phyloP scores from a whole-genome alignment of 371 early-diverging fungal genomes.

The Actinomortierella wolfii region DNA sequence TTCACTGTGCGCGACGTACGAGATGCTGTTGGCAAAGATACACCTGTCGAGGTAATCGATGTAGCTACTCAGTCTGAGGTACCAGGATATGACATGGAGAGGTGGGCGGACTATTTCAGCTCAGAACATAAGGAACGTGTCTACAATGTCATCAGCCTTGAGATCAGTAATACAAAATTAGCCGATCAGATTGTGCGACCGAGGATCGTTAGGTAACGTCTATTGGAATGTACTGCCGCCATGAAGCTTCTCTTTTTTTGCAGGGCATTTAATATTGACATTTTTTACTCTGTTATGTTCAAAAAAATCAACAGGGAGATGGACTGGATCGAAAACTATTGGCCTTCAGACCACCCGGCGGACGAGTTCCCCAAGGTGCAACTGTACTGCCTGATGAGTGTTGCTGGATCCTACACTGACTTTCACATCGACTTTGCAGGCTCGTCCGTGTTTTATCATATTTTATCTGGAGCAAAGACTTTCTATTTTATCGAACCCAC shows the following conservation, averaged over 20 bases:
- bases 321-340: slow-evolving; percentile 86
- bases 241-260: not conserved
- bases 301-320: slow-evolving; percentile 59
- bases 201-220: slow-evolving; percentile 65
- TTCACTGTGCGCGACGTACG: slow-evolving; percentile 77
- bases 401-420: slow-evolving; percentile 87
- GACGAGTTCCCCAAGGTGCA: slow-evolving; percentile 84
- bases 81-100: slow-evolving; percentile 76
- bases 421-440: slow-evolving; percentile 95
- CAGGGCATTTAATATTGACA: not conserved
- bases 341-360: slow-evolving; percentile 69
- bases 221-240: not conserved
- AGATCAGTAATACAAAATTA: slow-evolving; percentile 77
- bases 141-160: slow-evolving; percentile 88
- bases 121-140: slow-evolving; percentile 66
- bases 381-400: slow-evolving; percentile 91
- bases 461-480: slow-evolving; percentile 80
- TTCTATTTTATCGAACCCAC: slow-evolving; percentile 92
- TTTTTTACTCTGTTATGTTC: not conserved
- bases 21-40: slow-evolving; percentile 59
- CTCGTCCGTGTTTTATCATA: slow-evolving; percentile 86
- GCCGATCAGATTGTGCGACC: slow-evolving; percentile 72
- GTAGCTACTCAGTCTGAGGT: slow-evolving; percentile 84
- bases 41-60: slow-evolving; percentile 52
- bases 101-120: slow-evolving; percentile 83